phyloP scores from a whole-genome alignment of 2,329 filamentous ascomycete species.

The Cercospora sp. region DNA sequence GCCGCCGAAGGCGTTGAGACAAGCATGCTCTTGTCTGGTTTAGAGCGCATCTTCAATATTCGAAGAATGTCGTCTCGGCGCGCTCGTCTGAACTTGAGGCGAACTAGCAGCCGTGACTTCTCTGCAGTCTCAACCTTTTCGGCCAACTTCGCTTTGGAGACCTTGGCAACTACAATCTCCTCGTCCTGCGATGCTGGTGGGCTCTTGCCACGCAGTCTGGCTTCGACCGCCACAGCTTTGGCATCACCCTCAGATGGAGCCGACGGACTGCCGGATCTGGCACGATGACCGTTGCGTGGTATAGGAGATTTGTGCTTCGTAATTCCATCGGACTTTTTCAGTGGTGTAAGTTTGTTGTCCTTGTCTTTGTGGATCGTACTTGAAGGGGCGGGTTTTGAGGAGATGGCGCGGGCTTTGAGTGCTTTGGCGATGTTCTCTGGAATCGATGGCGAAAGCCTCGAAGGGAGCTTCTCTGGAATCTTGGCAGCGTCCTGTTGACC shows the following conservation, averaged over 20 bases:
- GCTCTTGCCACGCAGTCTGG: constrained; percentile 16
- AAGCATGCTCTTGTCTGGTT: constrained; percentile 25
- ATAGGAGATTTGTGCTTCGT: constrained; percentile 34
- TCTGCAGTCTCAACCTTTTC: constrained; percentile 8
- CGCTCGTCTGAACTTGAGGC: constrained; percentile 35
- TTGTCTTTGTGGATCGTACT: constrained; percentile 25
- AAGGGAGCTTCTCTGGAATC: constrained; percentile 45
- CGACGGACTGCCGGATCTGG: constrained; percentile 33
- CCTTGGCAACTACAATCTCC: constrained; percentile 24
- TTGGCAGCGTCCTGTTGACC: background rate
- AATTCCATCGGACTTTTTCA: constrained; percentile 22
- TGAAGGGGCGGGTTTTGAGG: constrained; percentile 18
- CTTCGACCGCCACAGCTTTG: constrained; percentile 15
- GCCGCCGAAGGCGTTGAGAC: constrained; percentile 12
- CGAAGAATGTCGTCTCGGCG: constrained; percentile 30
- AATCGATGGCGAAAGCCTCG: constrained; percentile 59
- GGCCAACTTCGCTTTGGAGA: constrained; percentile 17
- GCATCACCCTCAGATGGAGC: constrained; percentile 29
- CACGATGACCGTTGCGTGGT: constrained; percentile 34
- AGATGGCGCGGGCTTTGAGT: constrained; percentile 44
- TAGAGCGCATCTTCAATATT: constrained; percentile 35
- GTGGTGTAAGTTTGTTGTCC: constrained; percentile 26
- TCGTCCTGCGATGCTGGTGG: constrained; percentile 27
- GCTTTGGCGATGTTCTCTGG: constrained; percentile 58
- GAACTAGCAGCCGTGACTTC: constrained; percentile 28